phyloP scores from a whole-genome alignment of 2,329 filamentous ascomycete genomes.

The Diaporthe capsici region DNA sequence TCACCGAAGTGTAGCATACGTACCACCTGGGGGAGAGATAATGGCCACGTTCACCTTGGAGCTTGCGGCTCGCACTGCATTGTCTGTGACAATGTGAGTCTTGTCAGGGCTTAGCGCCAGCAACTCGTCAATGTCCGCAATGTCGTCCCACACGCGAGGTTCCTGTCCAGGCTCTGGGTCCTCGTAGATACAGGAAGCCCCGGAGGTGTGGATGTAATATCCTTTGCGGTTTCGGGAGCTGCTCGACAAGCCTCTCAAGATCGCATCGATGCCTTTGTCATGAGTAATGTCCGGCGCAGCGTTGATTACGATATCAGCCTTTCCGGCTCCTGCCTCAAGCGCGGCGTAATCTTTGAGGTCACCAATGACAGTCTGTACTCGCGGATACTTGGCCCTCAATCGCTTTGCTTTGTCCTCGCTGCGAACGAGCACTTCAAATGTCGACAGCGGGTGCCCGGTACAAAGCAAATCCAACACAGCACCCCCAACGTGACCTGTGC shows the following conservation, averaged over 20 bases:
- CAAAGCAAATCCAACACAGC: conserved; percentile 25
- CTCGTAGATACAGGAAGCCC: conserved; percentile 28
- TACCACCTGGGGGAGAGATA: conserved; percentile 31
- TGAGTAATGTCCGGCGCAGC: conserved; percentile 40
- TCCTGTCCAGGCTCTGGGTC: conserved; percentile 19
- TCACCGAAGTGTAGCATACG: not conserved
- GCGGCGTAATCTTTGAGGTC: conserved; percentile 2
- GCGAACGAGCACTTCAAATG: conserved; percentile 36
- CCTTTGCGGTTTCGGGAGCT: conserved; percentile 26
- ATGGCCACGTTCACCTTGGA: conserved; percentile 42
- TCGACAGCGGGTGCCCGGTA: conserved; percentile 6
- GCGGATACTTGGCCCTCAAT: conserved; percentile 36
- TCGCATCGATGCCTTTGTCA: conserved; percentile 38
- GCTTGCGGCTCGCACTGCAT: conserved; percentile 3
- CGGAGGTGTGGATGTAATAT: conserved; percentile 44
- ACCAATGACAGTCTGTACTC: conserved; percentile 38
- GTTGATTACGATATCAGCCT: conserved; percentile 42
- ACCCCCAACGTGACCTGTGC: conserved; percentile 15
- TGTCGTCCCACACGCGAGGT: conserved; percentile 42
- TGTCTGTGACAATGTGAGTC: conserved; percentile 41
- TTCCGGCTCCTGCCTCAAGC: conserved; percentile 26
- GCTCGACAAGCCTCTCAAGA: conserved; percentile 33
- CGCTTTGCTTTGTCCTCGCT: conserved; percentile 31
- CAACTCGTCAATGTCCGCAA: conserved; percentile 41
- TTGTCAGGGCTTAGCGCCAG: conserved; percentile 20